Evolutionary conservation across 257 asterid genomes (phyloP), one percentile per base, ranked within the genome.

Genomic region (Catharanthus roseus): DNA sequence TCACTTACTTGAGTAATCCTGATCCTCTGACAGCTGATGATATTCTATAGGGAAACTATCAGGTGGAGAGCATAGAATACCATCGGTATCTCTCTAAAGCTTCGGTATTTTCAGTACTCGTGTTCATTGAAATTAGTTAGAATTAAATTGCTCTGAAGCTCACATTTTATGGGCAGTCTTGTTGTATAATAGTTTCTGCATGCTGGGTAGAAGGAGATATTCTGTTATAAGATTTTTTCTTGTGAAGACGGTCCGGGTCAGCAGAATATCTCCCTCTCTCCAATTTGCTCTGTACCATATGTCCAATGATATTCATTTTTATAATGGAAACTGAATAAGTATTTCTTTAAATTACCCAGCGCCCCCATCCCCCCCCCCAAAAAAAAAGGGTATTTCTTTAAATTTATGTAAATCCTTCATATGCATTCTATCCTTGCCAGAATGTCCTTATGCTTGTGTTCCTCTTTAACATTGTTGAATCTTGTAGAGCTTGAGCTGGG

Each of bases 11-110:
- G 67, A 69, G 67, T 66, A 2, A 45, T 58, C 68, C 70, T 24
- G 60, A 75, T 73, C 42, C 75, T 68, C 77, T 77, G 77, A 69
- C 68, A n/a, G 77, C 74, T 77, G 84, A 69, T 67, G 84, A 58
- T 63, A 74, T 76, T 31, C 72, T 42, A 34, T 56, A 70, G 79
- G 75, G 11, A 33, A 60, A 47, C 51, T 31, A 58, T 18, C 26
- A 33, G 44, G 68, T 56, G 3, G 7, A 64, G 67, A 9, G 70
- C 65, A 8, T 53, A 64, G 41, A 36, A 41, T 72, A 65, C 33
- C 54, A 38, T 77, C 50, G 67, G 18, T 65, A 58, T n/a, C 38
- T 67, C 67, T 60, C 65, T 18, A 10, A n/a, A 54, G 70, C 38
- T 6, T 36, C n/a, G n/a, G 57, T 24, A 41, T 34, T 24, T 34